Evolutionary conservation across 805 yeast species (phyloP).

Genomic region (Lipomyces mesembrius): DNA sequence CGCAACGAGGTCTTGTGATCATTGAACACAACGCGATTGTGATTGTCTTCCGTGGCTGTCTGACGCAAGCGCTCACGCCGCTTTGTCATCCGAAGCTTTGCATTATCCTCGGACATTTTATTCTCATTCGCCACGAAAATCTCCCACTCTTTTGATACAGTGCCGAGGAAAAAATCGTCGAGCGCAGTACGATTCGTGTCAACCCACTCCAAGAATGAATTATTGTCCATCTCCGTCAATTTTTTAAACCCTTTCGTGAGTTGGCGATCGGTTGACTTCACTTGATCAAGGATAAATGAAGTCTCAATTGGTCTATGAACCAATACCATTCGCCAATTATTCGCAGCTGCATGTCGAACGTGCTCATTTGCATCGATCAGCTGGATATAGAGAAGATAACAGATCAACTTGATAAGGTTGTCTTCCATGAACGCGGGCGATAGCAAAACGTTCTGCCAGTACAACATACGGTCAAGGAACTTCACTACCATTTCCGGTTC

Average conservation of each 20-base stretch:
- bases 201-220: conserved; percentile 31
- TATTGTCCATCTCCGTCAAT: conserved; percentile 30
- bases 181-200: conserved; percentile 23
- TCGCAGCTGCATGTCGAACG: conserved; percentile 32
- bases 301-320: conserved; percentile 36
- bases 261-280: conserved; percentile 24
- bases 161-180: conserved; percentile 32
- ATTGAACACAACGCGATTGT: conserved; percentile 17
- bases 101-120: conserved; percentile 25
- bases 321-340: conserved; percentile 34
- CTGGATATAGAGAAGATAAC: conserved; percentile 29
- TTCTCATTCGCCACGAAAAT: conserved; percentile 31
- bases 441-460: conserved; percentile 37
- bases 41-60: conserved; percentile 22
- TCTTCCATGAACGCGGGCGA: conserved; percentile 35
- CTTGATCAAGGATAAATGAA: conserved; percentile 32
- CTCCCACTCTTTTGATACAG: conserved; percentile 35
- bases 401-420: conserved; percentile 29
- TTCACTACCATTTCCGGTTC: conserved; percentile 22
- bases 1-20: conserved; percentile 34
- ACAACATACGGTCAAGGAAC: conserved; percentile 32
- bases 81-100: conserved; percentile 15
- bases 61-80: conserved; percentile 32
- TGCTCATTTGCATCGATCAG: conserved; percentile 22
- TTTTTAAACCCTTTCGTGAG: conserved; percentile 30